phyloP scores from a whole-genome alignment of 257 asterid species.

The Thymus quinquecostatus region DNA sequence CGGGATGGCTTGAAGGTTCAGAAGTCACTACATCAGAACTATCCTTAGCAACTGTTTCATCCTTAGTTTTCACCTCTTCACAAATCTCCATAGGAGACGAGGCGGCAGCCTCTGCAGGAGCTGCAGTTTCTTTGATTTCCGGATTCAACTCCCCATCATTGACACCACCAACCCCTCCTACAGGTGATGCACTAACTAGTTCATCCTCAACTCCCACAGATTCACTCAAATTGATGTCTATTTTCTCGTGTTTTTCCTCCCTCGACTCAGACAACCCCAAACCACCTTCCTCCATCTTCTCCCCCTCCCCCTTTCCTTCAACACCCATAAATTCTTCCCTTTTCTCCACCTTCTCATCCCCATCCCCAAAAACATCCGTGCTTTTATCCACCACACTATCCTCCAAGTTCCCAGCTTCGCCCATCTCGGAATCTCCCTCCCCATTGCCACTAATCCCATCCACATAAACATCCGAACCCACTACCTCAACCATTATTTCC shows the following conservation, averaged over 20 bases:
- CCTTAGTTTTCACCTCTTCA: constrained; percentile 32
- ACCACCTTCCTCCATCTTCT: constrained; percentile 30
- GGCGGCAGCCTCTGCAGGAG: constrained; percentile 29
- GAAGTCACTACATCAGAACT: constrained; percentile 25
- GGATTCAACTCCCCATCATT: constrained; percentile 47
- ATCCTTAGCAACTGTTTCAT: constrained; percentile 33
- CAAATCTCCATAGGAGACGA: constrained; percentile 22
- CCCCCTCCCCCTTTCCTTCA: constrained; percentile 30
- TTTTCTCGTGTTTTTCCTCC: constrained; percentile 36
- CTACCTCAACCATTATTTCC: constrained; percentile 84
- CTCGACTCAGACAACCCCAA: constrained; percentile 25
- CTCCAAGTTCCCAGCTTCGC: constrained; percentile 37
- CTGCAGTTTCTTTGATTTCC: constrained; percentile 38
- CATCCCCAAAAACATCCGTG: constrained; percentile 25
- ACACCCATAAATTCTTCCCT: constrained; percentile 35
- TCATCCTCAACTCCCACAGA: constrained; percentile 31
- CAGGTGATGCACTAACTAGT: constrained; percentile 27
- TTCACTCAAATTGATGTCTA: constrained; percentile 26
- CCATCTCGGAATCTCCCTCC: constrained; percentile 29
- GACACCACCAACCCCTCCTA: constrained; percentile 32
- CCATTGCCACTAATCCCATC: constrained; percentile 63
- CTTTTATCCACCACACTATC: constrained; percentile 33
- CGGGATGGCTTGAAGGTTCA: constrained; percentile 28
- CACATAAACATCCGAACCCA: constrained; percentile 80
- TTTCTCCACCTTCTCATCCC: constrained; percentile 37